Evolutionary conservation across 345 rosid species (phyloP).

Genomic region (Sapria himalayana): DNA sequence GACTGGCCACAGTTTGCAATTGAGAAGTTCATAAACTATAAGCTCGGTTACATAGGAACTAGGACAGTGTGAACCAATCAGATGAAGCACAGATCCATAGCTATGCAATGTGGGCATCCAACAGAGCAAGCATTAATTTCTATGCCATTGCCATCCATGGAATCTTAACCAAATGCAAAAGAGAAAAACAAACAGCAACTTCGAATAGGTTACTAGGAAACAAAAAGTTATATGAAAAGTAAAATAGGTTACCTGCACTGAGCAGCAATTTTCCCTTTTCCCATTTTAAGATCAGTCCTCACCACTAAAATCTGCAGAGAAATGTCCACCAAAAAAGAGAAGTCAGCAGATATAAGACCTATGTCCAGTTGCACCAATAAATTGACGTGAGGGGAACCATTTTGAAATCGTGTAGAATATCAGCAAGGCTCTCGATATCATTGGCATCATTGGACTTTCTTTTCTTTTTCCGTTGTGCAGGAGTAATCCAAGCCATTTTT

Average conservation of each 20-base stretch:
- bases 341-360: not conserved
- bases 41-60: too few relatives aligned
- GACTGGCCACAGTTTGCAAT: too few relatives aligned
- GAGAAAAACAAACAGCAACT: not conserved
- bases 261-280: constrained; percentile 97
- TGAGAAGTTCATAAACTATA: too few relatives aligned
- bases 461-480: constrained; percentile 13
- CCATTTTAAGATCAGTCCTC: constrained; percentile 96
- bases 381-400: constrained; percentile 33
- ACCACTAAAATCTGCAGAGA: constrained; percentile 68
- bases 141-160: too few relatives aligned
- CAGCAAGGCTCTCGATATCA: constrained; percentile 80
- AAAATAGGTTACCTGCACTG: constrained; percentile 59
- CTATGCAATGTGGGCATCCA: too few relatives aligned
- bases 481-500: constrained; percentile 11
- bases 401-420: constrained; percentile 67
- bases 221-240: not conserved
- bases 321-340: not conserved
- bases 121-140: too few relatives aligned
- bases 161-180: too few relatives aligned
- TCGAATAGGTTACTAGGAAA: not conserved
- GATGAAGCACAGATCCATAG: too few relatives aligned
- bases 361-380: too few relatives aligned
- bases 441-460: constrained; percentile 24
- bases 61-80: too few relatives aligned